phyloP scores from a whole-genome alignment of 2,329 filamentous ascomycete species.

The Raffaelea arxii region DNA sequence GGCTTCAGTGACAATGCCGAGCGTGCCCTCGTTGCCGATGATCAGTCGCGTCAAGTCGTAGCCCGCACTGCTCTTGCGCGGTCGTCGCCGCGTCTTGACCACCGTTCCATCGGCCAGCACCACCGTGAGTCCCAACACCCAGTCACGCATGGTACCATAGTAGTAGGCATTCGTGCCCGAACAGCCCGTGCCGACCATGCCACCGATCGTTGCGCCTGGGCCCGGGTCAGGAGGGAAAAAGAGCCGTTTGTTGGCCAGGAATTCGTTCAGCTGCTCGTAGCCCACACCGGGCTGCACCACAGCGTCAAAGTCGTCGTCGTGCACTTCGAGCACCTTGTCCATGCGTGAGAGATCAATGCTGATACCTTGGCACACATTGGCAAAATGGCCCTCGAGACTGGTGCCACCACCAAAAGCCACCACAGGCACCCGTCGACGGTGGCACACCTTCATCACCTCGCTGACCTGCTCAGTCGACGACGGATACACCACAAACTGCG shows the following conservation, averaged over 20 bases:
- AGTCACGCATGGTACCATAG: conserved; percentile 70
- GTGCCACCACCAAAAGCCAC: conserved; percentile 57
- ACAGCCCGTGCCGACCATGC: conserved; percentile 59
- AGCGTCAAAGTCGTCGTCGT: conserved; percentile 59
- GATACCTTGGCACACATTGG: conserved; percentile 62
- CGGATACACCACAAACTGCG: conserved; percentile 67
- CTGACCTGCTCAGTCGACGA: conserved; percentile 70
- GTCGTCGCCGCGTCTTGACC: conserved; percentile 48
- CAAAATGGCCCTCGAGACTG: conserved; percentile 69
- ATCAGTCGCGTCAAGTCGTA: conserved; percentile 64
- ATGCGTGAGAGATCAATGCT: conserved; percentile 69
- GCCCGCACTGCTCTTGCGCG: conserved; percentile 60
- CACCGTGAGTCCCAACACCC: conserved; percentile 51
- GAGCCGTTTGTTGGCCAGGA: conserved; percentile 55
- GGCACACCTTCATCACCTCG: conserved; percentile 77
- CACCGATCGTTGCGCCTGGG: conserved; percentile 75
- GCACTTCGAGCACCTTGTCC: conserved; percentile 58
- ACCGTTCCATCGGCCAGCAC: conserved; percentile 54
- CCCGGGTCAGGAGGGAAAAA: conserved; percentile 84
- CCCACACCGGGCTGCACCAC: conserved; percentile 65
- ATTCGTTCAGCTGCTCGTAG: conserved; percentile 69
- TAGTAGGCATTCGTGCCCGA: conserved; percentile 53
- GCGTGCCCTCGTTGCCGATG: conserved; percentile 60
- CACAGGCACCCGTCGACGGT: conserved; percentile 68
- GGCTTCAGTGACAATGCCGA: conserved; percentile 32